phyloP scores from a whole-genome alignment of 2,329 filamentous ascomycete genomes.

The Raffaelea deltoideospora region DNA sequence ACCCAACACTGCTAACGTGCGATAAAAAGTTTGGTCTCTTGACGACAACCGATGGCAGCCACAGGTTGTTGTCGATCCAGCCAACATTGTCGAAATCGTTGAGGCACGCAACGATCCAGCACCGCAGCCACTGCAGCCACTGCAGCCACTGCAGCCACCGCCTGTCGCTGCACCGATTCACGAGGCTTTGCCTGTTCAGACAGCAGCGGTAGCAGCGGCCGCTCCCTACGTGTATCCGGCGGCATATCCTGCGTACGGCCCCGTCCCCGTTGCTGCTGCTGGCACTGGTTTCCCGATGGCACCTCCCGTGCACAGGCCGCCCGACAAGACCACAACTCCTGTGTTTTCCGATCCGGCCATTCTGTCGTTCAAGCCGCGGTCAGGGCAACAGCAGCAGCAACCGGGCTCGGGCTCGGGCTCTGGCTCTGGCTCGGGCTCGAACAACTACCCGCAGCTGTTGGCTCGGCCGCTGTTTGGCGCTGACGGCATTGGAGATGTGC shows the following conservation, averaged over 20 bases:
- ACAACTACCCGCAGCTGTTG: too few relatives aligned
- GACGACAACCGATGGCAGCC: conserved; percentile 24
- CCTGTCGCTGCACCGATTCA: too few relatives aligned
- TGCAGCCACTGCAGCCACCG: neutral
- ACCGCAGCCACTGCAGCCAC: neutral
- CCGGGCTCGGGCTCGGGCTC: too few relatives aligned
- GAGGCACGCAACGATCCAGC: conserved; percentile 5
- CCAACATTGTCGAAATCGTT: conserved; percentile 16
- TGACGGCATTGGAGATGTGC: too few relatives aligned
- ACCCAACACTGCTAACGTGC: neutral
- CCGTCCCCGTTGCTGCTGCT: too few relatives aligned
- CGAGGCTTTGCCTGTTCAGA: neutral
- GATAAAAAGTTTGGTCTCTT: conserved; percentile 22
- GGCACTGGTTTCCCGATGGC: neutral
- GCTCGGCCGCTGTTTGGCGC: too few relatives aligned
- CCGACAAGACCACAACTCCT: neutral
- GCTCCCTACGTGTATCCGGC: too few relatives aligned
- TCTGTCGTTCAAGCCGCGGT: conserved; percentile 5
- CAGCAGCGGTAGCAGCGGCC: conserved; percentile 5
- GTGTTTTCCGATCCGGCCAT: conserved; percentile 8
- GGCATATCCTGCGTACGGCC: too few relatives aligned
- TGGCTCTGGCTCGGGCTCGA: neutral
- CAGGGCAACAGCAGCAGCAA: too few relatives aligned
- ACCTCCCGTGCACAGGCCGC: neutral
- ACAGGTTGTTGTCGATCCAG: conserved; percentile 28